These are phyloP conservation scores for Extremus antarcticus DNA, from an alignment of 495 filamentous ascomycete genomes.

Conservation along the genomic window DNA sequence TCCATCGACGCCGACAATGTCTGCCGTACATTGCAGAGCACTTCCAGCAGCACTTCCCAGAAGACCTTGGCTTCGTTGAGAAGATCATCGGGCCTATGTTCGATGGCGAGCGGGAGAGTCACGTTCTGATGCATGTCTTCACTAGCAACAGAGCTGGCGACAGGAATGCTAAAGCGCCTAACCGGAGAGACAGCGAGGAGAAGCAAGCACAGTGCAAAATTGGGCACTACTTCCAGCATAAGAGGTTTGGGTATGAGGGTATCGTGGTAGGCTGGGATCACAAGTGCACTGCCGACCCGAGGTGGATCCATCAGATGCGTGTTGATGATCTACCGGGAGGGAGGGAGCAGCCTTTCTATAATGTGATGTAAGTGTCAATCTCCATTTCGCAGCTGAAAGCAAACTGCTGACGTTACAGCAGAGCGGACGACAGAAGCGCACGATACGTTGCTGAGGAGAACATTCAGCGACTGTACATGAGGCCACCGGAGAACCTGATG, in stretches of 20 bases:
- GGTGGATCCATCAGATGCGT: conserved; percentile 47
- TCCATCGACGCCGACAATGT: conserved; percentile 45
- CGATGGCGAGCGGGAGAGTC: conserved; percentile 36
- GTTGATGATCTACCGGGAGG: conserved; percentile 52
- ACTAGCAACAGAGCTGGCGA: conserved; percentile 5
- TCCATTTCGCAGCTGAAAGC: conserved; percentile 8
- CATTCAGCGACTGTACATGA: conserved; percentile 50
- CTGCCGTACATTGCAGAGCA: conserved; percentile 58
- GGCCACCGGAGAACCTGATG: conserved; percentile 45
- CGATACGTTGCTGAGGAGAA: conserved; percentile 85
- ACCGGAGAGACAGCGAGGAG: conserved; percentile 30
- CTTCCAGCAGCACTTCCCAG: conserved; percentile 49
- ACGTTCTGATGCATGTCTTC: conserved; percentile 35
- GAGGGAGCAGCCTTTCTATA: conserved; percentile 70
- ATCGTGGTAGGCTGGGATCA: conserved; percentile 82
- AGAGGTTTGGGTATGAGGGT: conserved; percentile 65
- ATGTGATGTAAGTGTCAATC: conserved; percentile 54
- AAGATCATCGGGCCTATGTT: conserved; percentile 53
- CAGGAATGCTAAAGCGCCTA: conserved; percentile 40
- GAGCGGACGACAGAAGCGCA: conserved; percentile 58
- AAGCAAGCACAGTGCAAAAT: conserved; percentile 54
- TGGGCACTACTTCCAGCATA: conserved; percentile 77
- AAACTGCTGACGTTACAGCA: conserved; percentile 19
- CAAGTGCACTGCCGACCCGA: conserved; percentile 45
- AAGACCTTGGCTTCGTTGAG: conserved; percentile 55